Base-by-base conservation (phyloP, 1,284 basidiomycete species). In the Pseudozyma pruni region DNA sequence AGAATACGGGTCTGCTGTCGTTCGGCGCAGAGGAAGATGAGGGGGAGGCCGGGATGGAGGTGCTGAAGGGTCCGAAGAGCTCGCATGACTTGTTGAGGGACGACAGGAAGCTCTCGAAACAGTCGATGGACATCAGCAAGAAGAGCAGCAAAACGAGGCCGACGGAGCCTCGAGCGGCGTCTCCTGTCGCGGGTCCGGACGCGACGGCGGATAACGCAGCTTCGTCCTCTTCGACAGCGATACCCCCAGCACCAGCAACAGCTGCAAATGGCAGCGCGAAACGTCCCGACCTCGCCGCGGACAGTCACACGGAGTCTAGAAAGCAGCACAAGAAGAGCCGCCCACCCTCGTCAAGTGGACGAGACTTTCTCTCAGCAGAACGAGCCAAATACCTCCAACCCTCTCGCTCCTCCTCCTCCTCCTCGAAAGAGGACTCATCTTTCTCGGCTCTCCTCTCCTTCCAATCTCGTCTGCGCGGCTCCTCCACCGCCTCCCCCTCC, bases 1-100 rank as follows among this genome's bases (percentile, higher is more conserved):
- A 60, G 34, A 76, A 80, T 23, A 78, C 69, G 0, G 48, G 61
- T 0, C 49, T 81, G 47, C 59, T 81, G 5, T 74, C 68, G 19
- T 81, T 81, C 37, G 80, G 77, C 23, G 71, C 49, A 0, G 74
- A 69, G 4, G 77, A 81, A 37, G 80, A 78, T 19, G 63, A 45
- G 7, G 25, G 9, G 3, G 48, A 25, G 22, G 33, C 31, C 6
- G 31, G 17, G 33, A 34, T 32, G 14, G n/a, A n/a, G n/a, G 42
- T 39, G 16, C 16, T 68, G 27, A 57, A 51, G 22, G 50, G 74
- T 23, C 69, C 73, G 3, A 81, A 77, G 37, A 81, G 79, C 57
- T 77, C 74, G 38, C 78, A 81, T 37, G 79, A 81, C 40, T 38
- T 81, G 23, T 49, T 81, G 7, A 59, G 68, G 29, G 48, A 76